Conservation (phyloP, 306 rosid species). For the Lupinus albus region DNA sequence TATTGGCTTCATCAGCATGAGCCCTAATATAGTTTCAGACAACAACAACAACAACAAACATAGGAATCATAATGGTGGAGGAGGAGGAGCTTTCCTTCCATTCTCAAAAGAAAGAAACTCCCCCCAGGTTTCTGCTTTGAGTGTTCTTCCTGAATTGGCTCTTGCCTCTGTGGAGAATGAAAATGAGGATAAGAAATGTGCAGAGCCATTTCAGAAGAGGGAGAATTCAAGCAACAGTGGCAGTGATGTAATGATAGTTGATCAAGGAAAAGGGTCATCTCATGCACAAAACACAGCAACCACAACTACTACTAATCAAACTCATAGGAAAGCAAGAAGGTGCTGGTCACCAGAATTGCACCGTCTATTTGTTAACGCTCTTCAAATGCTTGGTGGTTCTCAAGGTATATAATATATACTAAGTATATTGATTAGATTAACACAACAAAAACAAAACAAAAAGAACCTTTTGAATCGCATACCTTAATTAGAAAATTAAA, state of each 20-base stretch:
- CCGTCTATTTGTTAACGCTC: conserved; percentile 92
- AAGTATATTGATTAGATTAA: too few species aligned
- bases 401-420: conserved; percentile 60
- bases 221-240: conserved; percentile 39
- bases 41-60: conserved; percentile 61
- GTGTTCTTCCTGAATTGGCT: conserved; percentile 73
- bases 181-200: conserved; percentile 55
- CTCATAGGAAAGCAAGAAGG: conserved; percentile 92
- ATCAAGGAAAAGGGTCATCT: conserved; percentile 60
- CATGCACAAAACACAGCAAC: conserved; percentile 49
- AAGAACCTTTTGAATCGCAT: not conserved
- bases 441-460: not conserved
- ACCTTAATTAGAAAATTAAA: not conserved
- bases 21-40: conserved; percentile 60
- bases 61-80: conserved; percentile 66
- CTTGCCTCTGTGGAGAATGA: conserved; percentile 56
- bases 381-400: conserved; percentile 98
- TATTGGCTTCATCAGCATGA: conserved; percentile 57
- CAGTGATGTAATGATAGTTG: conserved; percentile 40
- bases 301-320: conserved; percentile 46
- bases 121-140: conserved; percentile 40
- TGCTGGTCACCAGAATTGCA: conserved; percentile 99
- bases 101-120: conserved; percentile 71
- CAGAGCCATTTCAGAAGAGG: conserved; percentile 44
- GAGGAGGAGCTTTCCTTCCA: conserved; percentile 88